phyloP scores from a whole-genome alignment of 139 green algal genomes.

The Chlorella ohadii region DNA sequence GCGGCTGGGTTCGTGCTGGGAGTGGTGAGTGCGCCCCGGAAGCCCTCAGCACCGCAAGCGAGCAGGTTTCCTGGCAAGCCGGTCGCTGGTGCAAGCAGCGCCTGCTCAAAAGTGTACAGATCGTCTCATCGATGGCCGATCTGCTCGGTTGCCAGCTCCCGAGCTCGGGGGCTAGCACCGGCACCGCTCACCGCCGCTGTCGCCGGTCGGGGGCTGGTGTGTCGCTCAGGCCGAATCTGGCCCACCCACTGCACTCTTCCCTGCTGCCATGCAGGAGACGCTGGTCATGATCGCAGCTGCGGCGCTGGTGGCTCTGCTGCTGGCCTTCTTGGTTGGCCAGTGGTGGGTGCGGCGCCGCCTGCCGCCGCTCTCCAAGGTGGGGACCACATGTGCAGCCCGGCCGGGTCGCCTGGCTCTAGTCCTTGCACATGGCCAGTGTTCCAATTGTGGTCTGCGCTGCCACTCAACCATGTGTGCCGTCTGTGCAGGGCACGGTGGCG shows the following conservation, averaged over 20 bases:
- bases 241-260: too few species aligned
- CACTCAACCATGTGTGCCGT: background rate
- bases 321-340: background rate
- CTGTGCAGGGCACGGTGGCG: conserved; percentile 74
- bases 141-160: too few species aligned
- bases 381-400: background rate
- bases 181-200: background rate
- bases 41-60: too few species aligned
- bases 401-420: too few species aligned
- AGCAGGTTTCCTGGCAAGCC: too few species aligned
- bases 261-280: background rate
- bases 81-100: too few species aligned
- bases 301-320: background rate
- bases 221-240: too few species aligned
- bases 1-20: background rate
- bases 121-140: too few species aligned
- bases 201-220: background rate
- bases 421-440: background rate
- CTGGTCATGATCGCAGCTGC: background rate
- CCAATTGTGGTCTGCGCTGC: background rate
- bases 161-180: too few species aligned
- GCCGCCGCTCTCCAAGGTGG: conserved; percentile 3
- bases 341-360: conserved; percentile 22
- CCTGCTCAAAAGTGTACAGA: too few species aligned
- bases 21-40: conserved; percentile 1